These are phyloP conservation scores for Leccinum uliginosum DNA, from an alignment of 768 basidiomycete species.

Conservation along the genomic window DNA sequence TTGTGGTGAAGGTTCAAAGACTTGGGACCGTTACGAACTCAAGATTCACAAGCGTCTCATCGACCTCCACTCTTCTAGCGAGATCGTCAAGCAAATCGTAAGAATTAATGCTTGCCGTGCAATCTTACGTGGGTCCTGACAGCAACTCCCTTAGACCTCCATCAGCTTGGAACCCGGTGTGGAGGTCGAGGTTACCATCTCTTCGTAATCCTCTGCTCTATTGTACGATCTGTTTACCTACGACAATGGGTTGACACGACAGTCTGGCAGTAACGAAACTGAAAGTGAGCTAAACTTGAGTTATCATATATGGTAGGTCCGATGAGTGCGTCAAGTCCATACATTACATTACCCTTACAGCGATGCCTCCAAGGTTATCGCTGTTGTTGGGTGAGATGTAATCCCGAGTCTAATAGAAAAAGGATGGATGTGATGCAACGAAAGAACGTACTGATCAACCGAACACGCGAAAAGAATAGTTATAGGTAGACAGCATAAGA, in stretches of 20 bases:
- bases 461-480: slow-evolving; percentile 8
- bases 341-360: slow-evolving; percentile 17
- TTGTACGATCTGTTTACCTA: slow-evolving; percentile 1
- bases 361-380: slow-evolving; percentile 18
- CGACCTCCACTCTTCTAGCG: slow-evolving; percentile 96
- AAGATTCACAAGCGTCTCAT: slow-evolving; percentile 99
- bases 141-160: slow-evolving; percentile 61
- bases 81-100: slow-evolving; percentile 99
- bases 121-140: slow-evolving; percentile 3
- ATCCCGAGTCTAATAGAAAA: slow-evolving; percentile 1
- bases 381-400: not conserved
- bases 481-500: slow-evolving; percentile 67
- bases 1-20: slow-evolving; percentile 99
- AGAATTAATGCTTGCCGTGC: slow-evolving; percentile 30
- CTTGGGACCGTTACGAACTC: slow-evolving; percentile 99
- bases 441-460: slow-evolving; percentile 4
- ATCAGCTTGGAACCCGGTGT: slow-evolving; percentile 99
- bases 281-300: not conserved
- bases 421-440: slow-evolving; percentile 5
- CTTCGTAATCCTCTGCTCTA: slow-evolving; percentile 41
- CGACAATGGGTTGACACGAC: slow-evolving; percentile 2
- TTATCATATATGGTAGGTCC: slow-evolving; percentile 7
- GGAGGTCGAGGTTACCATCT: slow-evolving; percentile 98
- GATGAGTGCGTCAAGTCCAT: slow-evolving; percentile 12
- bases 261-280: not conserved